These are phyloP conservation scores for Coniochaeta sp. DNA, from an alignment of 2,329 filamentous ascomycete genomes.

Conservation along the genomic window DNA sequence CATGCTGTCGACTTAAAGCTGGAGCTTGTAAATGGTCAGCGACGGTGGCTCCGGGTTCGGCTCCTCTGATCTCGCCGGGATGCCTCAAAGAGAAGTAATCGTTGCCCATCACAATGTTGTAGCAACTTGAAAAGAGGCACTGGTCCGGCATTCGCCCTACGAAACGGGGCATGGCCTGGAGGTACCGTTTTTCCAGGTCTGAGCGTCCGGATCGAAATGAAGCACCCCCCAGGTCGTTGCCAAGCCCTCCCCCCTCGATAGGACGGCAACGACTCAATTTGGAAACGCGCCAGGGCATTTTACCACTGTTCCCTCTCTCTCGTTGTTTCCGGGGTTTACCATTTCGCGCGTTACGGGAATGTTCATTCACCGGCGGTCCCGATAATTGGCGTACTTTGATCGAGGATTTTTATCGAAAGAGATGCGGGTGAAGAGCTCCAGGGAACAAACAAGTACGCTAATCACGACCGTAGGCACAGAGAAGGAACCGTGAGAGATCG, in stretches of 20 bases:
- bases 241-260: not conserved
- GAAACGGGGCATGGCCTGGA: not conserved
- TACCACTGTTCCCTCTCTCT: not conserved
- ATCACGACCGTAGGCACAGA: not conserved
- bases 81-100: not conserved
- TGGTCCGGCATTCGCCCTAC: not conserved
- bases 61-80: not conserved
- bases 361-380: not conserved
- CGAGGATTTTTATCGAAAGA: not conserved
- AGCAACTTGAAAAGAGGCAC: not conserved
- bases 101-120: not conserved
- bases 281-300: constrained; percentile 1
- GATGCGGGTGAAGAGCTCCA: not conserved
- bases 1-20: not conserved
- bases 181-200: not conserved
- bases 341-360: not conserved
- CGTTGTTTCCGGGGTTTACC: not conserved
- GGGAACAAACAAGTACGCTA: not conserved
- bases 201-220: constrained; percentile 2
- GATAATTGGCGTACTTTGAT: not conserved
- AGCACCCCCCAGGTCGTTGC: not conserved
- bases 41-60: not conserved
- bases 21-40: not conserved
- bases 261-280: not conserved
- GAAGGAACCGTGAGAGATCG: not conserved